Conservation (phyloP, 139 green algal species). For the Chlorella sp. region DNA sequence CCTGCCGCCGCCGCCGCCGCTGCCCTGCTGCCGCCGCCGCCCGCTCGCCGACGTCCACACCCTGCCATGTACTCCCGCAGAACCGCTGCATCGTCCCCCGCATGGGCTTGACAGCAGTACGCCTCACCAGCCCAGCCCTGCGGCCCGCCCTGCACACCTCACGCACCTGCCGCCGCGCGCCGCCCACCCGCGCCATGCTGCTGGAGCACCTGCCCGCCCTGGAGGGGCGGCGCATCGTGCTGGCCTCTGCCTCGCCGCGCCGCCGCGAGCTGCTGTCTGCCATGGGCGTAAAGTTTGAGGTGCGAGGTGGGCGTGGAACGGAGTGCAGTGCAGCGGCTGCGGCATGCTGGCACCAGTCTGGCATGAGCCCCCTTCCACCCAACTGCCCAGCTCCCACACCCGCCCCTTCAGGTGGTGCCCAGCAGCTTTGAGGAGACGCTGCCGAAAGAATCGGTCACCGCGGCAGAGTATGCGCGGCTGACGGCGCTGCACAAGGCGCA, state of each 20-base stretch:
- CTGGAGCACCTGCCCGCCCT: conserved; percentile 64
- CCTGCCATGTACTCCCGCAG: neutral
- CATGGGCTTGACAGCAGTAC: neutral
- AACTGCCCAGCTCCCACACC: no score
- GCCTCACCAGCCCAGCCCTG: neutral
- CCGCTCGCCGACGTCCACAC: no score
- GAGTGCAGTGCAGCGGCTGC: no score
- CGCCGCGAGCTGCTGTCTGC: conserved; percentile 72
- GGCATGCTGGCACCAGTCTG: no score
- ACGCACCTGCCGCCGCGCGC: no score
- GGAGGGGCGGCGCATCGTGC: conserved; percentile 62
- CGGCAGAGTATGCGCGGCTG: conserved; percentile 73
- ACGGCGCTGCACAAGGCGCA: conserved; percentile 82
- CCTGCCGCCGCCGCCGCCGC: no score
- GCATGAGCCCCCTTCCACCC: neutral
- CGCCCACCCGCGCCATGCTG: conserved; percentile 50
- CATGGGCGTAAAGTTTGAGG: conserved; percentile 77
- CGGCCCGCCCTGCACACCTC: no score
- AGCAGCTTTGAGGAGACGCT: conserved; percentile 87
- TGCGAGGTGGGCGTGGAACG: conserved; percentile 4
- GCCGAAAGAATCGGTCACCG: conserved; percentile 52
- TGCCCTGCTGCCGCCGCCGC: no score
- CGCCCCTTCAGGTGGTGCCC: conserved; percentile 58
- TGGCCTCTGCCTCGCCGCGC: conserved; percentile 74
- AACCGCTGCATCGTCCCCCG: neutral